Evolutionary conservation across 2,329 filamentous ascomycete genomes (phyloP).

Genomic region (Aureobasidium melanogenum): DNA sequence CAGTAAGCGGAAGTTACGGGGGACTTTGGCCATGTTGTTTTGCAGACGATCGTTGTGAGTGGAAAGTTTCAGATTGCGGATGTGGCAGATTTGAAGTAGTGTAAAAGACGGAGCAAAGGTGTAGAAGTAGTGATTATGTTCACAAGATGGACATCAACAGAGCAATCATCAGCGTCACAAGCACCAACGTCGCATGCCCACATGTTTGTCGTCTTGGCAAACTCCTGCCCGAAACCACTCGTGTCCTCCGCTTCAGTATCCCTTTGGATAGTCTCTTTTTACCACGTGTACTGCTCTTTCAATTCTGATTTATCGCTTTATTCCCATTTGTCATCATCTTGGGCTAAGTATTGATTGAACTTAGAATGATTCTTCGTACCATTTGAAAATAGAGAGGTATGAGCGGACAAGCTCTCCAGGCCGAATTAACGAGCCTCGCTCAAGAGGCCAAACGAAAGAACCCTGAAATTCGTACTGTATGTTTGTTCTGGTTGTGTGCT

Average conservation of each 20-base stretch:
- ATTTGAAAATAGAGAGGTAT: constrained; percentile 39
- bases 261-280: background rate
- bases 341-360: background rate
- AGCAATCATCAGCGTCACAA: background rate
- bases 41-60: too few species aligned
- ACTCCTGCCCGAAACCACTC: background rate
- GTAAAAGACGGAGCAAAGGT: background rate
- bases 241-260: constrained; percentile 1
- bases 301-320: background rate
- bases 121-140: background rate
- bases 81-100: background rate
- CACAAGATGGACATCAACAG: background rate
- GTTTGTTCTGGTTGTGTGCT: background rate
- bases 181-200: constrained; percentile 1
- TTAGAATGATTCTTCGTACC: background rate
- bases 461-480: constrained; percentile 73
- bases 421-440: constrained; percentile 82
- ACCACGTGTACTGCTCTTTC: background rate
- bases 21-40: constrained; percentile 60
- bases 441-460: constrained; percentile 96
- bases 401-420: constrained; percentile 82
- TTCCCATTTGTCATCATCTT: too few species aligned
- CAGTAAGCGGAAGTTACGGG: constrained; percentile 89
- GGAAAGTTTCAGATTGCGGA: too few species aligned
- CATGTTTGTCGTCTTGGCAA: constrained; percentile 6